Conservation (phyloP, 352 stramenopile species). For the Phytopythium montanum region DNA sequence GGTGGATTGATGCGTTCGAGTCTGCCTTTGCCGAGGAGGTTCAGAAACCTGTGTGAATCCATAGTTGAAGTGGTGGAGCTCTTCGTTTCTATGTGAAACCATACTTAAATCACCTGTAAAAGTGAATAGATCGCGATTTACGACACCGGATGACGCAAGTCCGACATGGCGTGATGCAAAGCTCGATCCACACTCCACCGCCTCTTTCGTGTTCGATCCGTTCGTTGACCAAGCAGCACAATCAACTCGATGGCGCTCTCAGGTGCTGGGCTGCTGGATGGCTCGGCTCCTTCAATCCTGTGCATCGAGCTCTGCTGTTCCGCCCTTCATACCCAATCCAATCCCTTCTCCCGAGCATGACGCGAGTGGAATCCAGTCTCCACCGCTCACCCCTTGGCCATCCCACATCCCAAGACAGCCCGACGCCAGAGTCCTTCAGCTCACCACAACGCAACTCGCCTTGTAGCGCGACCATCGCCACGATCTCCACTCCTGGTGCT, state of each 20-base stretch:
- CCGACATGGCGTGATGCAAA: background rate
- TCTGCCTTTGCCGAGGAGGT: background rate
- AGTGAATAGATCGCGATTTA: background rate
- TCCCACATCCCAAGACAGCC: no score
- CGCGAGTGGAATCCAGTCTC: background rate
- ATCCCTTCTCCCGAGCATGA: background rate
- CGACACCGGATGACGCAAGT: background rate
- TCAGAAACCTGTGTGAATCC: background rate
- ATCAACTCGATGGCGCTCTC: background rate
- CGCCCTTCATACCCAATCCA: no score
- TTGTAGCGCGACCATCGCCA: background rate
- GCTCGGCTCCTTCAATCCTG: background rate
- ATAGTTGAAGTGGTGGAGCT: slow-evolving; percentile 1
- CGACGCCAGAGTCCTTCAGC: no score
- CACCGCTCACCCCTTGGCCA: no score
- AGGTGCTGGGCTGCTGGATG: background rate
- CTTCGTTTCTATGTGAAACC: background rate
- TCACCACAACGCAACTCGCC: background rate
- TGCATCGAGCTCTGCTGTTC: background rate
- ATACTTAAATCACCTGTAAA: background rate
- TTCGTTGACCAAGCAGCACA: background rate
- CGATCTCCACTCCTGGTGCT: background rate
- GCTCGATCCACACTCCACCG: background rate
- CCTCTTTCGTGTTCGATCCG: background rate
- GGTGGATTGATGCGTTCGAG: no score